phyloP scores from a whole-genome alignment of 2,329 filamentous ascomycete genomes.

The Akanthomyces dipterigenus region DNA sequence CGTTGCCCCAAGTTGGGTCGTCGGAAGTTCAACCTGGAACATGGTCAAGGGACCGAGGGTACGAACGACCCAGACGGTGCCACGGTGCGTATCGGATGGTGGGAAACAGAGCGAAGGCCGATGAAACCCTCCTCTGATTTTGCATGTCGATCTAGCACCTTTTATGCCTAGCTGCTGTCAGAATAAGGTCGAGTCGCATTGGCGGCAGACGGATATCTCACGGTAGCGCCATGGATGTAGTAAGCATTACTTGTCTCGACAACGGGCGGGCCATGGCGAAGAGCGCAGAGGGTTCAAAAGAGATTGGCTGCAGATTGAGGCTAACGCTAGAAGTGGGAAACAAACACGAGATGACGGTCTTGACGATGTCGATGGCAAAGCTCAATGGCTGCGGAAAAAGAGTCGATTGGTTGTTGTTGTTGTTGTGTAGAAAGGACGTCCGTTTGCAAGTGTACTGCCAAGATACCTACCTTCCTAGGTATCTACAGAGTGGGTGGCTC shows the following conservation, averaged over 20 bases:
- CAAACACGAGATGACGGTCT: neutral
- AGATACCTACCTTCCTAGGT: too few species aligned
- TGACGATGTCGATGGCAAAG: neutral
- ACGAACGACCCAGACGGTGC: neutral
- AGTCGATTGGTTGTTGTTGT: neutral
- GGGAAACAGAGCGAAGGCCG: neutral
- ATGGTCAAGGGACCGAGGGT: neutral
- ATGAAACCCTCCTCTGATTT: constrained; percentile 5
- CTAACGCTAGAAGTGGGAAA: neutral
- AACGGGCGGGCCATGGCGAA: neutral
- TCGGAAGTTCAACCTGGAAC: neutral
- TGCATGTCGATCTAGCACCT: constrained; percentile 2
- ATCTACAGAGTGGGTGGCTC: too few species aligned
- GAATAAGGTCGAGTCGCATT: constrained; percentile 12
- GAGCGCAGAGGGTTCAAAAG: neutral
- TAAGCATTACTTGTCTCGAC: constrained; percentile 8
- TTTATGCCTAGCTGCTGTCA: constrained; percentile 8
- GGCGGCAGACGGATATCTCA: constrained; percentile 12
- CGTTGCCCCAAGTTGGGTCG: neutral
- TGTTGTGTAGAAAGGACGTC: neutral
- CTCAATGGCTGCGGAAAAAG: neutral
- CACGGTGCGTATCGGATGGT: neutral
- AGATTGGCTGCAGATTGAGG: neutral
- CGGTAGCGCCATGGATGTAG: constrained; percentile 10
- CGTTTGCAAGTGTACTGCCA: neutral